Conservation (phyloP, 2,329 filamentous ascomycete species). For the Fusarium tricinctum region DNA sequence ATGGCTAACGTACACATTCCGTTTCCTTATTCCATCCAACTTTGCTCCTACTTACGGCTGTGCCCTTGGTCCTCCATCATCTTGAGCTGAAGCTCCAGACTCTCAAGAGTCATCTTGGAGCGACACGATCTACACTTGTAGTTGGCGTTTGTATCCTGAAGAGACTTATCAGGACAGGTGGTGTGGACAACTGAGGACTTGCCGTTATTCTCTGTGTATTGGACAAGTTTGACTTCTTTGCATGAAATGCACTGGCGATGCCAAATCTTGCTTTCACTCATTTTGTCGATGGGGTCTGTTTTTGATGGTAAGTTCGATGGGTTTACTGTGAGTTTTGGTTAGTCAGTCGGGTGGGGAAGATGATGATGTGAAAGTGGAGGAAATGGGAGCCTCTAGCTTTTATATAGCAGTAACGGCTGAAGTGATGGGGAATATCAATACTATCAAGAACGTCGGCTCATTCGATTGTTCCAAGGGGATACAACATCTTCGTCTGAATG, state of each 20-base stretch:
- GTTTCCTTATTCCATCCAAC: too few species aligned
- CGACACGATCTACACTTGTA: conserved; percentile 23
- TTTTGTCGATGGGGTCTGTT: neutral
- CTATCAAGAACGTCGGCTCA: too few species aligned
- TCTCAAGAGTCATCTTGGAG: neutral
- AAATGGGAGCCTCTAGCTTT: too few species aligned
- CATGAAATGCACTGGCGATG: conserved; percentile 20
- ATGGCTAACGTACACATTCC: neutral
- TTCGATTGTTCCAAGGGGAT: too few species aligned
- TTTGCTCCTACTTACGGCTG: neutral
- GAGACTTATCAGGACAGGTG: neutral
- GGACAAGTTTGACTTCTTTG: neutral
- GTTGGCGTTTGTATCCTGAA: conserved; percentile 14
- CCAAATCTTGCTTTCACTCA: conserved; percentile 15
- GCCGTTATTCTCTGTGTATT: neutral
- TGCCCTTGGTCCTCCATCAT: neutral
- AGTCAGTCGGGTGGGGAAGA: too few species aligned
- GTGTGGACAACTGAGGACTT: neutral
- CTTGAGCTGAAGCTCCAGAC: conserved; percentile 7
- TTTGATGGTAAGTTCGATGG: neutral
- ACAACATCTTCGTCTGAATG: too few species aligned
- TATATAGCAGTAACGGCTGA: too few species aligned
- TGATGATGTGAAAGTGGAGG: too few species aligned
- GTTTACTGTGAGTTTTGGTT: too few species aligned
- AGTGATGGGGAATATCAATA: too few species aligned